Evolutionary conservation across 345 rosid genomes (phyloP).

Genomic region (Moringa oleifera): DNA sequence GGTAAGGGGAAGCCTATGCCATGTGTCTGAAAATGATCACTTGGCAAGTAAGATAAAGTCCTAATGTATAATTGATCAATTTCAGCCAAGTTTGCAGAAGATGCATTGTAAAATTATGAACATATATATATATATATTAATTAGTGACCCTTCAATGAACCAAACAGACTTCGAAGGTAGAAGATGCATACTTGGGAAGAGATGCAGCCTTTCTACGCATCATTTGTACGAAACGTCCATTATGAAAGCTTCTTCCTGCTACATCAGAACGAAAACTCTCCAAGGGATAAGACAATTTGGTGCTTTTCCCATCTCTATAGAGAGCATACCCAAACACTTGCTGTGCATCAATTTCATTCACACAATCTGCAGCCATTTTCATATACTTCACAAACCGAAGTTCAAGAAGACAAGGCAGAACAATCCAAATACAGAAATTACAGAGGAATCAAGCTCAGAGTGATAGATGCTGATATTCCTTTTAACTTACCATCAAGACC

Average conservation of each 20-base stretch:
- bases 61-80: background rate
- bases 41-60: background rate
- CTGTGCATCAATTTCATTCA: constrained; percentile 32
- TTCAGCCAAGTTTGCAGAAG: no score
- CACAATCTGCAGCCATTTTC: constrained; percentile 23
- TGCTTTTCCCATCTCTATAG: constrained; percentile 24
- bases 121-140: background rate
- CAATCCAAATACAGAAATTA: no score
- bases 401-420: background rate
- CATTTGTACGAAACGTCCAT: constrained; percentile 28
- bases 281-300: constrained; percentile 20
- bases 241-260: constrained; percentile 27
- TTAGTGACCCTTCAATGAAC: background rate
- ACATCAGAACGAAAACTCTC: constrained; percentile 22
- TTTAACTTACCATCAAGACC: constrained; percentile 40
- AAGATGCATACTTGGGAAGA: constrained; percentile 25
- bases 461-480: no score
- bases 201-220: constrained; percentile 27
- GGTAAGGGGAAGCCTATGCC: no score
- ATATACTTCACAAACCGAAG: background rate
- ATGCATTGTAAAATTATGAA: background rate
- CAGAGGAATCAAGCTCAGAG: no score
- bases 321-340: constrained; percentile 23
- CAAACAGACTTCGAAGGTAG: background rate
- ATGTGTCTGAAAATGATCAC: no score